phyloP scores from a whole-genome alignment of 768 basidiomycete species.

The Tubosaeta brunneosetosa region DNA sequence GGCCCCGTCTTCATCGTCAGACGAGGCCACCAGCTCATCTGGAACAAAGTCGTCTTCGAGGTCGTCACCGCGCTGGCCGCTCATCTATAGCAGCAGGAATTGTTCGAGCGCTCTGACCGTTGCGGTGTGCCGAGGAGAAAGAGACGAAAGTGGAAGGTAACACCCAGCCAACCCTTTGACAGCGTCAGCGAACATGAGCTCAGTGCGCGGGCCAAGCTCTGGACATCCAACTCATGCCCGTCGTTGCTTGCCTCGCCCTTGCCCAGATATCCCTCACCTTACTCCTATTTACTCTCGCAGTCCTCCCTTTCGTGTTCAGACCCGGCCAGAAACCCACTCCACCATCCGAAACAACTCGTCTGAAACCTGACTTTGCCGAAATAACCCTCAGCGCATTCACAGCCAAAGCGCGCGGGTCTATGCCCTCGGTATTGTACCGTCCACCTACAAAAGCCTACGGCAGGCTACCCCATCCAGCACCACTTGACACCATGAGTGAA shows the following conservation, averaged over 20 bases:
- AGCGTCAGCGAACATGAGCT: constrained; percentile 25
- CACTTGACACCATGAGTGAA: background rate
- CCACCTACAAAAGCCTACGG: constrained; percentile 7
- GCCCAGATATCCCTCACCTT: constrained; percentile 2
- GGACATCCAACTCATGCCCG: constrained; percentile 4
- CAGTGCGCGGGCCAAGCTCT: constrained; percentile 15
- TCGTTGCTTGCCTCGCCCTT: constrained; percentile 12
- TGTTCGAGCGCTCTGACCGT: background rate
- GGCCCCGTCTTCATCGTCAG: constrained; percentile 47
- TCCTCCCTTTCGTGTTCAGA: constrained; percentile 6
- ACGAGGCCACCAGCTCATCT: constrained; percentile 62
- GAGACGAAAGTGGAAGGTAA: constrained; percentile 13
- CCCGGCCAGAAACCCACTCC: background rate
- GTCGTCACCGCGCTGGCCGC: constrained; percentile 60
- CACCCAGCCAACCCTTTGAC: background rate
- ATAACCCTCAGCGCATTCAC: background rate
- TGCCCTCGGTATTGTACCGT: constrained; percentile 18
- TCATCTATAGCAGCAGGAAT: constrained; percentile 18
- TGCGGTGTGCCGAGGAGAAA: background rate
- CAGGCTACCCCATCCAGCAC: background rate
- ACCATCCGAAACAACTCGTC: background rate
- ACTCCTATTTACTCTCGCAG: constrained; percentile 1
- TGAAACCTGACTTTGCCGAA: background rate
- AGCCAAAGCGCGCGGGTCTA: background rate
- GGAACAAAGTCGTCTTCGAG: constrained; percentile 78